Evolutionary conservation across 208 protist species (phyloP).

Genomic region (Leishmania major): DNA sequence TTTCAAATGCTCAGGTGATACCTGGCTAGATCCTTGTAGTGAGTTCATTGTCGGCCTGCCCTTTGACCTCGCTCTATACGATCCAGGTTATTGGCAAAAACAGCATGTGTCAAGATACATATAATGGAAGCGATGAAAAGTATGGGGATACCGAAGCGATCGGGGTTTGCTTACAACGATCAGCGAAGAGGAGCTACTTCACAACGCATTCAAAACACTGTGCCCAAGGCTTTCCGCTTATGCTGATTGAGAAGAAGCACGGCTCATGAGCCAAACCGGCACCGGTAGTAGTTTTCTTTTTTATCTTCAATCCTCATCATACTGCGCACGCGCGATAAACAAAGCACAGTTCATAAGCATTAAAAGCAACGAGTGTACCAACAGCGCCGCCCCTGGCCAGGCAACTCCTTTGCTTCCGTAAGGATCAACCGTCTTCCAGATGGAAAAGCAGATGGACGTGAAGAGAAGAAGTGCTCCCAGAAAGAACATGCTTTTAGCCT

Average conservation of each 20-base stretch:
- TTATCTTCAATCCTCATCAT: slow-evolving; percentile 16
- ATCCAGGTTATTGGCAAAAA: neutral
- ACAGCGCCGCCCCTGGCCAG: slow-evolving; percentile 59
- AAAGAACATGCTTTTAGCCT: slow-evolving; percentile 68
- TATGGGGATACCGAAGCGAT: neutral
- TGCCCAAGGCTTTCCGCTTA: neutral
- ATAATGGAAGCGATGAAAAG: neutral
- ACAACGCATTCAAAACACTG: neutral
- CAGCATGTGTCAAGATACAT: neutral
- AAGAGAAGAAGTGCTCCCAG: slow-evolving; percentile 50
- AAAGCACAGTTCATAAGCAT: slow-evolving; percentile 37
- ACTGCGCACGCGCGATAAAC: slow-evolving; percentile 20
- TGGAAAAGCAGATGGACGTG: slow-evolving; percentile 41
- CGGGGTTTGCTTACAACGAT: neutral
- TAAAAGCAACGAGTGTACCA: slow-evolving; percentile 49
- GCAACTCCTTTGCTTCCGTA: slow-evolving; percentile 30
- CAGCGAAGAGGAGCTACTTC: neutral
- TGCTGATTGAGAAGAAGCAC: neutral
- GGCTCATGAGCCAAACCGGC: neutral
- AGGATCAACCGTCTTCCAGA: slow-evolving; percentile 63
- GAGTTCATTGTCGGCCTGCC: slow-evolving; percentile 24
- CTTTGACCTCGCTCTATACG: neutral
- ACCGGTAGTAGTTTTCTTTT: neutral
- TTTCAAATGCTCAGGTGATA: slow-evolving; percentile 55
- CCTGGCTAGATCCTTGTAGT: slow-evolving; percentile 23